Conservation (phyloP, 129 eudicot genomes). For the Helichrysum umbraculigerum region DNA sequence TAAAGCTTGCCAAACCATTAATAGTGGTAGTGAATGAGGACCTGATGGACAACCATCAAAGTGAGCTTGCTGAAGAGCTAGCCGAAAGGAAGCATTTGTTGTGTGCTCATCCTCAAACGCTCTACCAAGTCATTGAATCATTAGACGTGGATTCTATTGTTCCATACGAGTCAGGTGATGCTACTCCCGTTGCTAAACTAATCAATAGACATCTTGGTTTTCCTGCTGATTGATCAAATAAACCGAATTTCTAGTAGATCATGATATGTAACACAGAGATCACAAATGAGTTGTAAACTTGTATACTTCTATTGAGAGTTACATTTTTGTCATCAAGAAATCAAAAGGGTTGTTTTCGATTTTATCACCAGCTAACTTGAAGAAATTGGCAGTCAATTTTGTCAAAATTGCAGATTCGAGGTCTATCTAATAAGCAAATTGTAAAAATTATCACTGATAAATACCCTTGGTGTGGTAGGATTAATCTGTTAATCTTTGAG, state of each 20-base stretch:
- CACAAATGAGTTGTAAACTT: neutral
- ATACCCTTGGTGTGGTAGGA: neutral
- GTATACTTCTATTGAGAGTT: neutral
- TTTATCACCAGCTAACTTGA: neutral
- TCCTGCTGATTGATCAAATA: slow-evolving; percentile 48
- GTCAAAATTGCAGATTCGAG: neutral
- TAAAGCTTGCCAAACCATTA: slow-evolving; percentile 66
- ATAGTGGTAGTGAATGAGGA: slow-evolving; percentile 93
- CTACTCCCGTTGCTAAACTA: slow-evolving; percentile 79
- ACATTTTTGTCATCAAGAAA: neutral
- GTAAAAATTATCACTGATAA: neutral
- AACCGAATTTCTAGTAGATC: too few species aligned
- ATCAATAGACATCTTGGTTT: slow-evolving; percentile 76
- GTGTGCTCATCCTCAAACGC: slow-evolving; percentile 78
- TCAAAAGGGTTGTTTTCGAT: neutral
- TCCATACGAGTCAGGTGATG: slow-evolving; percentile 82
- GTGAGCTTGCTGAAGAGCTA: slow-evolving; percentile 91
- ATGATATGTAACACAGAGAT: slow-evolving; percentile 1
- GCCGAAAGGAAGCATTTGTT: slow-evolving; percentile 83
- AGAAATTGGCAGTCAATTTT: neutral
- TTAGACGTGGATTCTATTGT: slow-evolving; percentile 51
- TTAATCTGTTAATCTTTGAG: neutral
- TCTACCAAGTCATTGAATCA: slow-evolving; percentile 44
- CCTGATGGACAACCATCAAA: slow-evolving; percentile 96
- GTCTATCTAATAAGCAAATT: neutral